Conservation (phyloP, 2,329 filamentous ascomycete species). For the Fusarium napiforme region DNA sequence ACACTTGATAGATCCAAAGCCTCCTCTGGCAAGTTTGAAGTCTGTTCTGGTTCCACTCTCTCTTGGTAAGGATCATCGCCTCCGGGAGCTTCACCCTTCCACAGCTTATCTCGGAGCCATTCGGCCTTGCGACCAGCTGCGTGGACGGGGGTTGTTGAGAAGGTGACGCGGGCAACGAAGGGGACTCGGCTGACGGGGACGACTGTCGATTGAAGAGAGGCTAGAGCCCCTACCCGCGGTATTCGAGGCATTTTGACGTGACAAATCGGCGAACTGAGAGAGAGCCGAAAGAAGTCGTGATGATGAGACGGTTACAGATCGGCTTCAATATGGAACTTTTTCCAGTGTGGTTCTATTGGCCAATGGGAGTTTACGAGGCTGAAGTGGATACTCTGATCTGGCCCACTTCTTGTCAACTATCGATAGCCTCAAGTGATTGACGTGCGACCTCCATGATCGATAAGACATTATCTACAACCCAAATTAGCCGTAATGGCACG, state of each 20-base stretch:
- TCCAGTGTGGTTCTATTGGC: constrained; percentile 33
- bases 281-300: constrained; percentile 27
- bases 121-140: constrained; percentile 47
- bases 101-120: constrained; percentile 54
- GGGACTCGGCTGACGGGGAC: constrained; percentile 42
- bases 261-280: constrained; percentile 4
- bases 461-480: constrained; percentile 8
- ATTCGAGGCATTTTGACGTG: constrained; percentile 55
- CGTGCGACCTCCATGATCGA: constrained; percentile 25
- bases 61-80: constrained; percentile 54
- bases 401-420: constrained; percentile 28
- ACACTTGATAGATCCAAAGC: constrained; percentile 38
- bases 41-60: constrained; percentile 43
- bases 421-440: constrained; percentile 37
- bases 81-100: constrained; percentile 54
- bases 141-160: constrained; percentile 50
- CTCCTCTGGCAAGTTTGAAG: constrained; percentile 48
- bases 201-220: constrained; percentile 45
- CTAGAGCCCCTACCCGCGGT: constrained; percentile 51
- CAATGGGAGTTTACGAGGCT: constrained; percentile 45
- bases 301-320: constrained; percentile 8
- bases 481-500: constrained; percentile 52
- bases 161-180: constrained; percentile 43
- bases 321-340: constrained; percentile 44
- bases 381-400: constrained; percentile 11